Base-by-base conservation (phyloP, 768 basidiomycete species). In the Kockovaella imperatae region DNA sequence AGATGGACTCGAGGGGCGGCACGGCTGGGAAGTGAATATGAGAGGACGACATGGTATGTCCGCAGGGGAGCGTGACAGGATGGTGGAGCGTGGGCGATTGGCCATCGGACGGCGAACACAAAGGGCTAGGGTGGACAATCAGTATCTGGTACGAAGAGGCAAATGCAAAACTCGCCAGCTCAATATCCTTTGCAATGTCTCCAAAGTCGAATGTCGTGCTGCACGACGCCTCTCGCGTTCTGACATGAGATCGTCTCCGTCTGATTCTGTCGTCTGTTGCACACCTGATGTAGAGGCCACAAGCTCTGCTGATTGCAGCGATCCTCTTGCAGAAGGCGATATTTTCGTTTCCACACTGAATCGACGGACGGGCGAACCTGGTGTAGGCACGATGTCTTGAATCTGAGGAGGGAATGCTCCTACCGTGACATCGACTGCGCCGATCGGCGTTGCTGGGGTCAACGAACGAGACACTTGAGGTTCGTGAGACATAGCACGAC, bases 41-140 rank as follows among this genome's bases (percentile, higher is more conserved):
- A n/a, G 20, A 36, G 0, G 79, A 69, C 59, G 88, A 95, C 53
- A 91, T 54, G 18, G 87, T 77, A 66, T 95, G 89, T 45, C 89
- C 89, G 62, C 89, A 95, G 58, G 75, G 78, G 32, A 93, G 80
- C 7, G 75, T 78, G 29, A 78, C 72, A 2, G 82, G 81, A 3
- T 72, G 63, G 20, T 59, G 49, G 20, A 82, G 73, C 45, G 71
- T 47, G 20, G 67, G 32, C 1, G 67, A 51, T 5, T 70, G 32
- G 3, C 49, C 47, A 44, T 41, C 40, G 31, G 30, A 14, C 18
- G 56, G 43, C 0, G 69, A 68, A 50, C 71, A 70, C 11, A 67
- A 53, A 8, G 60, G 56, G 46, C 69, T 70, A 44, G 14, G 30
- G 20, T 31, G 14, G 31, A 23, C 6, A 13, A 14, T 26, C n/a